These are phyloP conservation scores for Astragalus membranaceus DNA, from an alignment of 306 rosid genomes.

Conservation along the genomic window DNA sequence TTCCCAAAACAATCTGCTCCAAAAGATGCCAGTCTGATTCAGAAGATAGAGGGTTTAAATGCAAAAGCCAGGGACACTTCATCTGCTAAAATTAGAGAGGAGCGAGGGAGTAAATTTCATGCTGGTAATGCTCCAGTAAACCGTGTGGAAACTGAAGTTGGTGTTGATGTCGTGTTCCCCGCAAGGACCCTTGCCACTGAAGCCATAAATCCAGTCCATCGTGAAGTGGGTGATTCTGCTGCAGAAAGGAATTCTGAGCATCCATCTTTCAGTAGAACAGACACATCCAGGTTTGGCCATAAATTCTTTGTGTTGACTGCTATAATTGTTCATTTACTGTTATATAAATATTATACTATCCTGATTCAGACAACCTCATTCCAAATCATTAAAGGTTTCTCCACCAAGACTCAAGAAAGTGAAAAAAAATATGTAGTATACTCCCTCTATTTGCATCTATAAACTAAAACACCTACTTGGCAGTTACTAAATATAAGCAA, in stretches of 20 bases:
- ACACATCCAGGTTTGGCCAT: constrained; percentile 61
- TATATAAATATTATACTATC: too few species aligned
- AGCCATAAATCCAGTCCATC: constrained; percentile 30
- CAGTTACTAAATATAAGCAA: too few species aligned
- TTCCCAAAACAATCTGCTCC: constrained; percentile 34
- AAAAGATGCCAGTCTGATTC: constrained; percentile 72
- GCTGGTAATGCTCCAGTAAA: constrained; percentile 29
- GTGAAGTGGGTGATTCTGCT: constrained; percentile 32
- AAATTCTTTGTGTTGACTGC: constrained; percentile 24
- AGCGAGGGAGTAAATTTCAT: constrained; percentile 39
- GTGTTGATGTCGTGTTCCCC: constrained; percentile 24
- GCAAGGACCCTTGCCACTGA: constrained; percentile 34
- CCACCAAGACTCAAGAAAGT: too few species aligned
- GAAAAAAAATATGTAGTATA: too few species aligned
- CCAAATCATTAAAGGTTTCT: too few species aligned
- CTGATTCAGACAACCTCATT: too few species aligned
- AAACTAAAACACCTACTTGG: too few species aligned
- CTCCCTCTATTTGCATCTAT: too few species aligned
- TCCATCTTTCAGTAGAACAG: constrained; percentile 28
- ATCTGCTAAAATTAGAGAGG: constrained; percentile 43
- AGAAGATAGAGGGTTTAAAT: constrained; percentile 86
- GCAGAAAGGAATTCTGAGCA: constrained; percentile 42
- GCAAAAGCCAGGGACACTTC: constrained; percentile 78
- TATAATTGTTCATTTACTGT: constrained; percentile 22
- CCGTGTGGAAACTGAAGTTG: constrained; percentile 36